Base-by-base conservation (phyloP, 1,284 basidiomycete species). In the Schizophyllum amplum region DNA sequence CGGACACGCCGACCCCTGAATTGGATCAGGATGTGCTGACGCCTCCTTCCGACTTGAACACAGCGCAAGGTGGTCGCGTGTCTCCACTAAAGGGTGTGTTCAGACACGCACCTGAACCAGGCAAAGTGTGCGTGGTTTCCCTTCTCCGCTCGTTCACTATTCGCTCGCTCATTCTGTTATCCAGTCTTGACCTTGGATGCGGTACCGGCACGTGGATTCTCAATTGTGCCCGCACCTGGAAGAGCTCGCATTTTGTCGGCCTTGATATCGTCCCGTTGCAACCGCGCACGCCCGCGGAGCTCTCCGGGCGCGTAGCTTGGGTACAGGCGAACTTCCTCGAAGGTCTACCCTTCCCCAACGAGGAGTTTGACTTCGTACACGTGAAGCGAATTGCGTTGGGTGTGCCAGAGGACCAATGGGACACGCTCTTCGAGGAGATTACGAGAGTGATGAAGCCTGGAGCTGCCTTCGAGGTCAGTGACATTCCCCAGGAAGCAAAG, bases 301-400 rank as follows among this genome's bases (percentile, higher is more conserved):
- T 86, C 7, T 75, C 79, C 1, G 71, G 75, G 4, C 72, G 86
- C 57, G 77, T 89, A 23, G 82, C 78, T 54, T 89, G 86, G 86
- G 74, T 84, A 1, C 83, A 86, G 57, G 75, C 76, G 4, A 87
- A 87, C 63, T 86, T 86, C 65, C 70, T 89, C 27, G 82, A 87
- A 57, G 73, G 74, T 0, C 75, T 89, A 52, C 85, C 86, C 0
- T 89, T 89, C 65, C 76, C 77, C 15, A 75, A 83, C 60, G 82
- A 82, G 46, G 82, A 86, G 64, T 89, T 89, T 64, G 86, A 88
- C 64, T 87, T 80, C 64, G 82, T 87, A 83, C 83, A 84, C 65
- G 72, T 85, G 60, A 84, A 84, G 62, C 77, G 86, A 13, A 81
- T 89, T 51, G 81, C 83, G 1, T 74, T 84, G 23, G 86, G 84